phyloP scores from a whole-genome alignment of 495 filamentous ascomycete genomes.

The Hyphodiscus hymeniophilus region DNA sequence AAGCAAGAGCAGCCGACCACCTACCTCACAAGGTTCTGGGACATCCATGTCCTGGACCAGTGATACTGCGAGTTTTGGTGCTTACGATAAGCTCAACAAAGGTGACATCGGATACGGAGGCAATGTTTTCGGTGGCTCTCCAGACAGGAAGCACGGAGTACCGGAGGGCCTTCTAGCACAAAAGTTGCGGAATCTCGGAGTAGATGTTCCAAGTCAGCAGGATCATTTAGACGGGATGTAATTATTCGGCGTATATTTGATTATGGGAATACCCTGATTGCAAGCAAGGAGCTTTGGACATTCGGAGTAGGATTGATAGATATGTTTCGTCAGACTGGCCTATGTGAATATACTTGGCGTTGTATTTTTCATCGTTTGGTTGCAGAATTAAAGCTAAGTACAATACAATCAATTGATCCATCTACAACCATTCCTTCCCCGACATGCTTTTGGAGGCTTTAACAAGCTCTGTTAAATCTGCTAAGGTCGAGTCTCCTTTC shows the following conservation, averaged over 20 bases:
- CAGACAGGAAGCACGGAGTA: conserved; percentile 29
- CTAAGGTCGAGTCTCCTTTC: too few relatives aligned
- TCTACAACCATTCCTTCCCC: too few relatives aligned
- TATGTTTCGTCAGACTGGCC: too few relatives aligned
- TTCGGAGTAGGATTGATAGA: background rate
- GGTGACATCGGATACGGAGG: conserved; percentile 62
- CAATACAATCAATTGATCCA: too few relatives aligned
- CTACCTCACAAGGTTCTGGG: conserved; percentile 10
- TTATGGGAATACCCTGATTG: conserved; percentile 17
- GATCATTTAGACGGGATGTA: conserved; percentile 14
- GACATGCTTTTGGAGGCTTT: too few relatives aligned
- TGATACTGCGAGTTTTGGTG: conserved; percentile 22
- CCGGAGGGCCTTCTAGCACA: conserved; percentile 49
- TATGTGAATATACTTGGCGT: too few relatives aligned
- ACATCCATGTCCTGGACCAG: conserved; percentile 16
- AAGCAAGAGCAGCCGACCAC: conserved; percentile 16
- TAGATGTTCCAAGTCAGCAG: conserved; percentile 9
- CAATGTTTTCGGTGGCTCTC: conserved; percentile 37
- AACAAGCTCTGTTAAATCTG: too few relatives aligned
- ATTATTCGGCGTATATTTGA: conserved; percentile 16
- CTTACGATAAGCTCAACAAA: conserved; percentile 60
- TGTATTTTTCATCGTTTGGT: too few relatives aligned
- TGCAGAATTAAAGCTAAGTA: too few relatives aligned
- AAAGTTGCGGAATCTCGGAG: conserved; percentile 41
- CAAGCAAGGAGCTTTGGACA: conserved; percentile 2